A percentile compares a stretch with the other conserved stretches of the same genome.
Evolutionary conservation across 1,139 yeast species (phyloP).

Genomic region (Candida glucosophila): DNA sequence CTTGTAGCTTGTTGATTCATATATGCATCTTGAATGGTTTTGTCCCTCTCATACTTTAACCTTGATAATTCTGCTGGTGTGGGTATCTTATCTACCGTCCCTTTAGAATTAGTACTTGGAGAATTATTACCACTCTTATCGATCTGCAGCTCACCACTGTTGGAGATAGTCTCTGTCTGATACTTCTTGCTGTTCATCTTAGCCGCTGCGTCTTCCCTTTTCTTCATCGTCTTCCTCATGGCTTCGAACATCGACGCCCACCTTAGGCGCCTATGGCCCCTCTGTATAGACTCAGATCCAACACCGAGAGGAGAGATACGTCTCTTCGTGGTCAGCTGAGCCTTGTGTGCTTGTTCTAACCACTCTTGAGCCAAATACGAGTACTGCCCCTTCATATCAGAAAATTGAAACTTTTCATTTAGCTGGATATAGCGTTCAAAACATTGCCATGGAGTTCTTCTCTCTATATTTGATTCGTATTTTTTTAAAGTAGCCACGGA

Average conservation of each 20-base stretch:
- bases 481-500: constrained; percentile 50
- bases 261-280: constrained; percentile 82
- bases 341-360: constrained; percentile 85
- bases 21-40: constrained; percentile 69
- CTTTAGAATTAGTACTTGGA: constrained; percentile 3
- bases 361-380: constrained; percentile 83
- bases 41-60: constrained; percentile 78
- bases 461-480: constrained; percentile 79
- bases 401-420: constrained; percentile 76
- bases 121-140: constrained; percentile 1
- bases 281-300: constrained; percentile 80
- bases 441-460: constrained; percentile 98
- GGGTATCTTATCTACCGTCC: constrained; percentile 35
- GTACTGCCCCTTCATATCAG: constrained; percentile 82
- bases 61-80: constrained; percentile 78
- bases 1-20: constrained; percentile 42
- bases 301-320: constrained; percentile 89
- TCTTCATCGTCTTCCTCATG: constrained; percentile 80
- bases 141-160: too few relatives aligned
- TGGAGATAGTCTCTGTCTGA: too few relatives aligned
- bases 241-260: constrained; percentile 98
- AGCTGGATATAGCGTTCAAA: constrained; percentile 92
- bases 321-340: constrained; percentile 80
- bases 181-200: constrained; percentile 26
- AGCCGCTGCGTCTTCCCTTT: constrained; percentile 53